Conservation (phyloP, 1,284 basidiomycete genomes). For the Trametes pubescens region DNA sequence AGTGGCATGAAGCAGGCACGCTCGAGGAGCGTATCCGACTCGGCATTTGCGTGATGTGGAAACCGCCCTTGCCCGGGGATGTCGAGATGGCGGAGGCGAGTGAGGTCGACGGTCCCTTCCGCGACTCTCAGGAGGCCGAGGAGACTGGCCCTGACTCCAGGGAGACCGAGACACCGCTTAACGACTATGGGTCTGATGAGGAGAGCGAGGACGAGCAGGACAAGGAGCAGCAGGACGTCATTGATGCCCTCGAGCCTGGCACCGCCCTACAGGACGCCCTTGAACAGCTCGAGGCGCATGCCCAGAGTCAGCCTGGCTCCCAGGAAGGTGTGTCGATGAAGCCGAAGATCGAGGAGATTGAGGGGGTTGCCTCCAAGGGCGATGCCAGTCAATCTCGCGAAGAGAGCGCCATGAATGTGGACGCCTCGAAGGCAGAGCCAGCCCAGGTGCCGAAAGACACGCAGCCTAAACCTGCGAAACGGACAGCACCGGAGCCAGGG, state of each 20-base stretch:
- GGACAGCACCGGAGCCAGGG: constrained; percentile 26
- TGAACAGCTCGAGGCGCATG: constrained; percentile 44
- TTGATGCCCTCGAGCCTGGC: constrained; percentile 65
- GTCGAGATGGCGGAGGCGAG: constrained; percentile 36
- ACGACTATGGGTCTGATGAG: constrained; percentile 55
- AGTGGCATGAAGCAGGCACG: constrained; percentile 84
- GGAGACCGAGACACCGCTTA: constrained; percentile 42
- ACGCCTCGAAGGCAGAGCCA: constrained; percentile 31
- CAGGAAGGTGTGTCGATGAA: constrained; percentile 49
- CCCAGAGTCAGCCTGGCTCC: constrained; percentile 28
- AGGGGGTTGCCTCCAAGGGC: constrained; percentile 60
- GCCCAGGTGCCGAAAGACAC: constrained; percentile 6
- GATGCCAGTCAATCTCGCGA: constrained; percentile 22
- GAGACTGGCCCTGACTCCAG: constrained; percentile 38
- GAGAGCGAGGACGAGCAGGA: constrained; percentile 70
- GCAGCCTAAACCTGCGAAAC: constrained; percentile 8
- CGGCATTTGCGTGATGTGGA: constrained; percentile 79
- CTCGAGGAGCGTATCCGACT: constrained; percentile 69
- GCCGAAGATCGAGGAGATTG: constrained; percentile 71
- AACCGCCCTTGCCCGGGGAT: constrained; percentile 49
- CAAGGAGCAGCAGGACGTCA: constrained; percentile 57
- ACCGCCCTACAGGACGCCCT: constrained; percentile 60
- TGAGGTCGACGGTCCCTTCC: constrained; percentile 34
- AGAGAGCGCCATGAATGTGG: constrained; percentile 47
- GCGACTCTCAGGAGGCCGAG: constrained; percentile 36